Evolutionary conservation across 768 basidiomycete species (phyloP), one percentile per base, ranked within the genome.

Genomic region (Suillus discolor): DNA sequence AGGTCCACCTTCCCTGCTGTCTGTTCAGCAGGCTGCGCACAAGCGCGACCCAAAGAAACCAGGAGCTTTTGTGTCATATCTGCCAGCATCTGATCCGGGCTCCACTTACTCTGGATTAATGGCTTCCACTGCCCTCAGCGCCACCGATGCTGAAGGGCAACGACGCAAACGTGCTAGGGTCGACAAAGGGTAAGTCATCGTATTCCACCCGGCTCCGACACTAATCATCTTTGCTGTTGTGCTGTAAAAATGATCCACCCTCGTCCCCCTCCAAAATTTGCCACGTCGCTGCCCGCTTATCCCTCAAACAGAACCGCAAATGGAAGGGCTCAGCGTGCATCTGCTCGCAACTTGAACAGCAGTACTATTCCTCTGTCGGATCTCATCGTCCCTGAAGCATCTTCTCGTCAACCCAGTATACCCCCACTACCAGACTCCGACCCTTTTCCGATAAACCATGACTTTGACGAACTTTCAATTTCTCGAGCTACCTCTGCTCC

Each of bases 11-110:
- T 87, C 92, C 69, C 77, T 93, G 68, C 80, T 83, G 69, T 87
- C 90, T 71, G 79, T 88, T 65, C 89, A 89, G 78, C 90, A 91
- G 79, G 80, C 85, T 72, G 81, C 85, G 63, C 83, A 87, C 74
- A 91, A 89, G 81, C 88, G 90, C 75, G 92, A 94, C 81, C 88
- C 88, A 73, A 92, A 85, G 82, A 93, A 94, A 79, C 86, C 89
- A 61, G 77, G 84, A 69, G 80, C 84, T 69, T 79, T 84, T 66
- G 82, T 87, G 78, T 93, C 93, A 67, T 95, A 94, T 83, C 83
- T 95, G 74, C 92, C 93, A 57, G 79, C 87, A 68, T 87, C 88
- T 73, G 93, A 95, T 83, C 93, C 93, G 68, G 93, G 93, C 74
- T 90, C 93, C 71, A 95, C 93, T 31, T 95, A 93, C 82, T 87